These are phyloP conservation scores for Arthrobotrys musiformis DNA, from an alignment of 2,329 filamentous ascomycete species.

Conservation along the genomic window DNA sequence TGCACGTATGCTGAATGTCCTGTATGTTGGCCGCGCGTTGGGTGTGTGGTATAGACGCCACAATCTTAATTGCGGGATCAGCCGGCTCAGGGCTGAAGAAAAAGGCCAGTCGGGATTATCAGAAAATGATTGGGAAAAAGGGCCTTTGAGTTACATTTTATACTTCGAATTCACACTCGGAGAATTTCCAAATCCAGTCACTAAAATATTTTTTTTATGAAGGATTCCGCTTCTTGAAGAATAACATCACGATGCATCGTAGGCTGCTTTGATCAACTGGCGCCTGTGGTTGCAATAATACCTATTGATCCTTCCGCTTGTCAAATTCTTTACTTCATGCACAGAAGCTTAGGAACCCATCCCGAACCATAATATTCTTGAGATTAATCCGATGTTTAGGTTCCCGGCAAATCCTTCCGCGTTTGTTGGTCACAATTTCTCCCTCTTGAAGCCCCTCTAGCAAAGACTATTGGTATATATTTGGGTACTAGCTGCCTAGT, in stretches of 20 bases:
- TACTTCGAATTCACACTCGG: too few species aligned
- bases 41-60: background rate
- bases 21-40: background rate
- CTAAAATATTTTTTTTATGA: background rate
- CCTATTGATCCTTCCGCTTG: background rate
- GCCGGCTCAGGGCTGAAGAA: slow-evolving; percentile 1
- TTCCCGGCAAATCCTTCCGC: background rate
- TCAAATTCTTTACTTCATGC: background rate
- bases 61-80: background rate
- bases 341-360: background rate
- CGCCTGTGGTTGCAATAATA: background rate
- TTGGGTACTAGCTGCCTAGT: background rate
- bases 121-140: too few species aligned
- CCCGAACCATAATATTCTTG: too few species aligned
- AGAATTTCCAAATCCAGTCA: background rate
- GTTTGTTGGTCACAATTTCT: background rate
- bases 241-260: background rate
- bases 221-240: background rate
- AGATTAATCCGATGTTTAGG: too few species aligned
- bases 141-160: too few species aligned
- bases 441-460: too few species aligned
- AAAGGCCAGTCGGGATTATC: too few species aligned
- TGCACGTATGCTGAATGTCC: background rate
- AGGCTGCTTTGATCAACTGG: background rate
- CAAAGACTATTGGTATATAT: background rate